phyloP scores from a whole-genome alignment of 805 yeast genomes.

The Metschnikowia hibisci region DNA sequence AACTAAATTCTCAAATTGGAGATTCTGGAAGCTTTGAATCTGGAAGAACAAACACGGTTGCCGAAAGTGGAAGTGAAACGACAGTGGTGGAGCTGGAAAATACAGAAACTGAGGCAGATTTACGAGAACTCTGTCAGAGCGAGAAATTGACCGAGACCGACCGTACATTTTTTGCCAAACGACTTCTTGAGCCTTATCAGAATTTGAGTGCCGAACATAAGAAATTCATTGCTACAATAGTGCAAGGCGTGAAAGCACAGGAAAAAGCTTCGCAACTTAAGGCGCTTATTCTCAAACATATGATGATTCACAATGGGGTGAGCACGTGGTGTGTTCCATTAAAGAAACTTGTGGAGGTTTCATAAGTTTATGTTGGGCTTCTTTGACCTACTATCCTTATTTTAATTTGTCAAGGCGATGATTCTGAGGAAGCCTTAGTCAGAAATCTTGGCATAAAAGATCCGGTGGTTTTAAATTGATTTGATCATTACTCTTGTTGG shows the following conservation, averaged over 20 bases:
- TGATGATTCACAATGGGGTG: constrained; percentile 54
- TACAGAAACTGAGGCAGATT: constrained; percentile 2
- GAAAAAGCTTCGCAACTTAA: constrained; percentile 23
- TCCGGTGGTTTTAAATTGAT: no score
- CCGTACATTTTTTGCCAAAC: constrained; percentile 8
- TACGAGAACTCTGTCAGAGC: constrained; percentile 7
- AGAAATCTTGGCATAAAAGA: no score
- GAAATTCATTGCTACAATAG: constrained; percentile 12
- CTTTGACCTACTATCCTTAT: no score
- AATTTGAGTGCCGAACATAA: constrained; percentile 10
- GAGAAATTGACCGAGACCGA: constrained; percentile 7
- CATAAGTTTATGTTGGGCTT: neutral
- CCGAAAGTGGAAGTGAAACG: neutral
- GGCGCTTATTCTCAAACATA: constrained; percentile 44
- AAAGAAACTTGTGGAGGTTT: constrained; percentile 40
- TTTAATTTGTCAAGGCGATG: no score
- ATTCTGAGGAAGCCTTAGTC: no score
- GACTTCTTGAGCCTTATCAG: constrained; percentile 11
- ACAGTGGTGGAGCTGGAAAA: neutral
- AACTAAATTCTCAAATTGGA: neutral
- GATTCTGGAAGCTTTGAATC: neutral
- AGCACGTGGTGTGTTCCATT: constrained; percentile 67
- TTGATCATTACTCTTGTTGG: no score
- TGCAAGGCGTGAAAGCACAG: constrained; percentile 7
- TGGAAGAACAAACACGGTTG: neutral